phyloP scores from a whole-genome alignment of 441 rosid genomes.

The Adansonia gregorii region DNA sequence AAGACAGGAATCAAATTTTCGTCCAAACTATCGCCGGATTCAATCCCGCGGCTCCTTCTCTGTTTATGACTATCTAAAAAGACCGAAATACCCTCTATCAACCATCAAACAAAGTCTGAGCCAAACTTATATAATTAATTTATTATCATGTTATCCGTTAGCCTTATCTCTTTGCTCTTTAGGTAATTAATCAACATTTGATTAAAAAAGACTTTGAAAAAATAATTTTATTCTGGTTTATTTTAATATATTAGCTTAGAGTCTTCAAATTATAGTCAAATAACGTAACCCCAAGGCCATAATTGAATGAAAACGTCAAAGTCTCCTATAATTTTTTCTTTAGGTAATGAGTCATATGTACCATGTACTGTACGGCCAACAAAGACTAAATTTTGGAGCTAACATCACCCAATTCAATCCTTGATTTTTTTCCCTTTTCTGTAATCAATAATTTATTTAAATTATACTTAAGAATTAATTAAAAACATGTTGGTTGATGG shows the following conservation, averaged over 20 bases:
- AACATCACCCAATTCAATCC: too few species aligned
- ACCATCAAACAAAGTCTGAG: slow-evolving; percentile 14
- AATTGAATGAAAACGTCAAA: slow-evolving; percentile 9
- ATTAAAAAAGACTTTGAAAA: not conserved
- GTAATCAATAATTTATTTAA: not conserved
- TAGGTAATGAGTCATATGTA: not conserved
- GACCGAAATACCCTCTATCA: not conserved
- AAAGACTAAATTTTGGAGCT: too few species aligned
- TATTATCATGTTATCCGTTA: not conserved
- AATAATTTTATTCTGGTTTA: not conserved
- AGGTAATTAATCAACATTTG: not conserved
- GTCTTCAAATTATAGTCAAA: slow-evolving; percentile 21
- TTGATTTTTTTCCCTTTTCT: not conserved
- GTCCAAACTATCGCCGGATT: not conserved
- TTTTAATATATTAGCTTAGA: not conserved
- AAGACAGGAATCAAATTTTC: not conserved
- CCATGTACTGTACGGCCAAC: too few species aligned
- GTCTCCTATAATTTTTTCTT: not conserved
- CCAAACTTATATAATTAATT: not conserved
- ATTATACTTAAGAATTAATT: not conserved
- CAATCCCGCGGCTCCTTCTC: not conserved
- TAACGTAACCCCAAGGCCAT: not conserved
- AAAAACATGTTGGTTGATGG: not conserved
- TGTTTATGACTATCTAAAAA: not conserved
- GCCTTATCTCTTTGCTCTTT: slow-evolving; percentile 21